Percentiles rank a stretch among this genome's conserved stretches.
Evolutionary conservation across 139 green algal species (phyloP).

Genomic region (Haematococcus lacustris): DNA sequence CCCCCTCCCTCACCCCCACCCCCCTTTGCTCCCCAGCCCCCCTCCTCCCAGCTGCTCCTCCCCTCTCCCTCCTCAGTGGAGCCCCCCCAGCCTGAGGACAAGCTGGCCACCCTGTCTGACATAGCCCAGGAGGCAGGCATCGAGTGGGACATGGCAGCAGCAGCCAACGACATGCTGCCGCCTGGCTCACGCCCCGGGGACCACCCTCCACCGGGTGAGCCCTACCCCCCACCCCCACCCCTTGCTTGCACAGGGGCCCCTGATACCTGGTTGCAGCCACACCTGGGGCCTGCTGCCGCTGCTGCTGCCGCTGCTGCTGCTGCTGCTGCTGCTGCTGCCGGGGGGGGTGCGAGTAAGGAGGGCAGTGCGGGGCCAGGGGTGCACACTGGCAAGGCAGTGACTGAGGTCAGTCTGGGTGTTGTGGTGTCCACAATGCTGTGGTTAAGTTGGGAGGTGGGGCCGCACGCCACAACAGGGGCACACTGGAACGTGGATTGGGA

Average conservation of each 20-base stretch:
- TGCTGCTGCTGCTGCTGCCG: too few relatives aligned
- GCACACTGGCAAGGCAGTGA: not conserved
- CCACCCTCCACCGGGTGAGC: not conserved
- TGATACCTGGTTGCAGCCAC: too few relatives aligned
- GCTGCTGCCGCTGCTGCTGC: too few relatives aligned
- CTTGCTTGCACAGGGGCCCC: not conserved
- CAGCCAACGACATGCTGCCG: constrained; percentile 12
- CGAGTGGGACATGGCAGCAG: constrained; percentile 22
- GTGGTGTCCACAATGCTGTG: not conserved
- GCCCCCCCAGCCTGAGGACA: constrained; percentile 27
- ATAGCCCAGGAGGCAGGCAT: constrained; percentile 24
- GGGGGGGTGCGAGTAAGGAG: not conserved
- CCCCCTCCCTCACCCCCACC: not conserved
- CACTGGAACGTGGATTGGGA: not conserved
- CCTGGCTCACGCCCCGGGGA: not conserved
- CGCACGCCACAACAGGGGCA: not conserved
- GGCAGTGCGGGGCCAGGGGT: not conserved
- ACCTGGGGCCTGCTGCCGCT: too few relatives aligned
- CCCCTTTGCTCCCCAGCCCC: not conserved
- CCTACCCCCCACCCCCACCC: not conserved
- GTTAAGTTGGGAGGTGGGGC: not conserved
- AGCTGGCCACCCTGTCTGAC: constrained; percentile 23
- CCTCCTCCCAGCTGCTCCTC: too few relatives aligned
- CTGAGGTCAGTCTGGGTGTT: not conserved
- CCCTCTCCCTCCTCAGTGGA: constrained; percentile 11